Percentiles rank a stretch among this genome's conserved stretches.
phyloP scores from a whole-genome alignment of 2,329 filamentous ascomycete genomes.

The Fonsecaea nubica region DNA sequence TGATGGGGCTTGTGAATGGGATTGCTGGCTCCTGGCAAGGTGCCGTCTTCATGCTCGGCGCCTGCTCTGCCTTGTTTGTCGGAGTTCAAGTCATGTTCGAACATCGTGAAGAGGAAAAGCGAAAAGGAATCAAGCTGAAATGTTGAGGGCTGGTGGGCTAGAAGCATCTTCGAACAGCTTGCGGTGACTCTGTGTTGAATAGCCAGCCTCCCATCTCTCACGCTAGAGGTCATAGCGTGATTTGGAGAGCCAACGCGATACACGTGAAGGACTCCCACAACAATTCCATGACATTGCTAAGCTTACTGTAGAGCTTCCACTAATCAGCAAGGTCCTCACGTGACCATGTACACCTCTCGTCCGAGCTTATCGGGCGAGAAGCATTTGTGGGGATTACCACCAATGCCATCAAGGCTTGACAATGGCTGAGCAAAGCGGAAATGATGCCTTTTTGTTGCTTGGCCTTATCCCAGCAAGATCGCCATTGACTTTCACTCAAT shows the following conservation, averaged over 20 bases:
- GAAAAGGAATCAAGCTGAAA: constrained; percentile 81
- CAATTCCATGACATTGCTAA: background rate
- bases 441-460: background rate
- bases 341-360: background rate
- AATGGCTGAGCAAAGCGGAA: background rate
- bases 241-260: background rate
- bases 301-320: background rate
- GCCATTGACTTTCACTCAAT: background rate
- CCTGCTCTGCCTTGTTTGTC: constrained; percentile 78
- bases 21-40: constrained; percentile 82
- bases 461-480: background rate
- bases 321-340: background rate
- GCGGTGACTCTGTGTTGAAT: background rate
- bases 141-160: constrained; percentile 60
- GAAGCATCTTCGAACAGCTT: background rate
- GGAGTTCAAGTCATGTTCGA: constrained; percentile 97
- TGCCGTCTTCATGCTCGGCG: constrained; percentile 71
- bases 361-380: constrained; percentile 2
- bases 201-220: background rate
- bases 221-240: background rate
- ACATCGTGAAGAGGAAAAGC: constrained; percentile 80
- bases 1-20: constrained; percentile 75
- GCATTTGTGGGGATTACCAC: background rate
- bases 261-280: background rate
- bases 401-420: background rate